Conservation (phyloP, 1,139 yeast species). For the Scheffersomyces illinoinensis region DNA sequence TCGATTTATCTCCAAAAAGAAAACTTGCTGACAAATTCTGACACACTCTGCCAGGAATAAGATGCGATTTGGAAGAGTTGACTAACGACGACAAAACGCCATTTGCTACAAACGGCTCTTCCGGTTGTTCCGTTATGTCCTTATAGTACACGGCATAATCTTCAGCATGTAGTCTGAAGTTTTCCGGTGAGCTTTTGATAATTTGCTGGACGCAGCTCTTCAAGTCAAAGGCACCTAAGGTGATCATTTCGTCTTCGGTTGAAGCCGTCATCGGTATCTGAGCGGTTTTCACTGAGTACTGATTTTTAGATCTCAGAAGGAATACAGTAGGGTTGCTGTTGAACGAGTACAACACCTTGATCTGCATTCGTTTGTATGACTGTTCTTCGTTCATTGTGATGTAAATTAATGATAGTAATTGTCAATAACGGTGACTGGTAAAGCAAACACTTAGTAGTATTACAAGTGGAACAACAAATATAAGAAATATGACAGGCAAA, state of each 20-base stretch:
- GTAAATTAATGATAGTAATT: not conserved
- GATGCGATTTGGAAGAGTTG: constrained; percentile 25
- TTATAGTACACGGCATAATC: constrained; percentile 74
- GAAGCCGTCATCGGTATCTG: constrained; percentile 37
- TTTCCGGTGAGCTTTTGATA: constrained; percentile 57
- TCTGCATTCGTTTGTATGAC: constrained; percentile 44
- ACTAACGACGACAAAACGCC: constrained; percentile 58
- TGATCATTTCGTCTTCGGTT: constrained; percentile 35
- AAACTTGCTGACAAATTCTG: constrained; percentile 61
- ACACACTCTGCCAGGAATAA: constrained; percentile 72
- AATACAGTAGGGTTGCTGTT: constrained; percentile 59
- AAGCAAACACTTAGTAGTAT: constrained; percentile 1
- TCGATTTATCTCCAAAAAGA: constrained; percentile 45
- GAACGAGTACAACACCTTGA: constrained; percentile 62
- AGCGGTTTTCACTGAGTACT: constrained; percentile 48
- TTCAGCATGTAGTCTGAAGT: constrained; percentile 44
- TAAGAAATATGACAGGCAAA: not conserved
- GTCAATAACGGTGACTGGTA: not conserved
- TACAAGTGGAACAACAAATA: not conserved
- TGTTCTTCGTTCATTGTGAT: constrained; percentile 15
- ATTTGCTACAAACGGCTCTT: constrained; percentile 75
- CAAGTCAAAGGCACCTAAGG: constrained; percentile 59
- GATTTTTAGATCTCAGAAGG: constrained; percentile 52
- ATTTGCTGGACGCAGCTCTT: constrained; percentile 53
- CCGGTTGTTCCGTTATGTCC: constrained; percentile 69